Percentiles rank a stretch among this genome's conserved stretches.
phyloP scores from a whole-genome alignment of 2,329 filamentous ascomycete species.

The Colletotrichum musae region DNA sequence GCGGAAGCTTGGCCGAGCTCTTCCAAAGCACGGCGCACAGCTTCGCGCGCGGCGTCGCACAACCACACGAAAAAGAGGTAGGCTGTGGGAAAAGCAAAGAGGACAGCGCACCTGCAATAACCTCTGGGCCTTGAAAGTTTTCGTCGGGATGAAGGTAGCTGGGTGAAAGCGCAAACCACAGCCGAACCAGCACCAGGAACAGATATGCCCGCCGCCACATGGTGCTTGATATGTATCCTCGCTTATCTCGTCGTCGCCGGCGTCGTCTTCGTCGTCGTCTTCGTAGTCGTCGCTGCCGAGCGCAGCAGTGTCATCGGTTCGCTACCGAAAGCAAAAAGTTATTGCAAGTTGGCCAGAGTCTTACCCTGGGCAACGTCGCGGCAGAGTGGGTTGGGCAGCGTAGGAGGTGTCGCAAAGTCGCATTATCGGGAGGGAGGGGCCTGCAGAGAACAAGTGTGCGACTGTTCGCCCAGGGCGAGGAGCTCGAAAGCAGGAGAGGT shows the following conservation, averaged over 20 bases:
- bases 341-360: conserved; percentile 1
- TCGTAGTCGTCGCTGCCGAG: conserved; percentile 36
- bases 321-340: conserved; percentile 7
- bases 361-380: conserved; percentile 21
- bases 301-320: conserved; percentile 45
- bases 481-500: not conserved
- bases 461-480: conserved; percentile 2
- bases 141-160: conserved; percentile 99
- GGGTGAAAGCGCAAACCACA: conserved; percentile 94
- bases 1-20: conserved; percentile 30
- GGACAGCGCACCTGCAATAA: conserved; percentile 84
- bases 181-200: conserved; percentile 84
- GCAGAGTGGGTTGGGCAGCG: conserved; percentile 13
- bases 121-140: conserved; percentile 98
- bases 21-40: conserved; percentile 4
- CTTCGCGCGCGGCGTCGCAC: conserved; percentile 10
- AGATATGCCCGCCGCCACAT: conserved; percentile 97
- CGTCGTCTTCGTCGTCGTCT: conserved; percentile 11
- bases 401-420: conserved; percentile 35
- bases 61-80: conserved; percentile 3
- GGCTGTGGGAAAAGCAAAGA: not conserved
- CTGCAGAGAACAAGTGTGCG: conserved; percentile 31
- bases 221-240: conserved; percentile 44
- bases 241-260: conserved; percentile 30
- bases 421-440: conserved; percentile 36